Percentiles rank a stretch among this genome's conserved stretches.
Evolutionary conservation across 306 rosid species (phyloP).

Genomic region (Cucurbita maxima): DNA sequence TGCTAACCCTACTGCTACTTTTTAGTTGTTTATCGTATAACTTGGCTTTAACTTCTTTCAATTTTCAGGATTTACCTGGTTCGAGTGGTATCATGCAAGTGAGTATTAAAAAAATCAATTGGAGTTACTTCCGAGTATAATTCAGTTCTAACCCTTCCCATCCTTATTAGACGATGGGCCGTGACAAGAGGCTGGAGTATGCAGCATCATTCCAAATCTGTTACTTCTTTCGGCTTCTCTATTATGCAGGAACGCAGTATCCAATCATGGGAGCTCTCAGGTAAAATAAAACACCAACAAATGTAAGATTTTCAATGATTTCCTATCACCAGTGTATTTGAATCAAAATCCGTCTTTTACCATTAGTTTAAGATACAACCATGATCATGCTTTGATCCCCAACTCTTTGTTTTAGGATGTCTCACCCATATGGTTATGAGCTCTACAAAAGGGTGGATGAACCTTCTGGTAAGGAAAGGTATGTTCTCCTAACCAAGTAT

Average conservation of each 20-base stretch:
- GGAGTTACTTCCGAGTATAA: background rate
- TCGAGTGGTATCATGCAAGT: conserved; percentile 97
- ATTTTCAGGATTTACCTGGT: conserved; percentile 77
- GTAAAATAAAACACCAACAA: conserved; percentile 15
- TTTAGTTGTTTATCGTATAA: background rate
- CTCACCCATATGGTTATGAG: conserved; percentile 56
- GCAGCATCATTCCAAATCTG: conserved; percentile 79
- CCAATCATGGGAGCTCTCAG: conserved; percentile 93
- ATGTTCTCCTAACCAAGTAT: conserved; percentile 41
- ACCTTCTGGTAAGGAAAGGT: conserved; percentile 51
- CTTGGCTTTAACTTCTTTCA: background rate
- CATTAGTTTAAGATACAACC: background rate
- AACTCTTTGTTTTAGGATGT: conserved; percentile 24
- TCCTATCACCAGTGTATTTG: background rate
- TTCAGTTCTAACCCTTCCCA: background rate
- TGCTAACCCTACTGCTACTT: background rate
- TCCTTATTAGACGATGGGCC: conserved; percentile 72
- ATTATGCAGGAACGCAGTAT: conserved; percentile 86
- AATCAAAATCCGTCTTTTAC: background rate
- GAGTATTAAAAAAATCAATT: conserved; percentile 24
- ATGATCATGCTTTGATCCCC: background rate
- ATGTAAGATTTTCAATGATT: background rate
- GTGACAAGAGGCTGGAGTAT: conserved; percentile 71
- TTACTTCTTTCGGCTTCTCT: conserved; percentile 85
- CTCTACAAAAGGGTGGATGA: conserved; percentile 83